Conservation (phyloP, 2,329 filamentous ascomycete genomes). For the Talaromyces sp. region DNA sequence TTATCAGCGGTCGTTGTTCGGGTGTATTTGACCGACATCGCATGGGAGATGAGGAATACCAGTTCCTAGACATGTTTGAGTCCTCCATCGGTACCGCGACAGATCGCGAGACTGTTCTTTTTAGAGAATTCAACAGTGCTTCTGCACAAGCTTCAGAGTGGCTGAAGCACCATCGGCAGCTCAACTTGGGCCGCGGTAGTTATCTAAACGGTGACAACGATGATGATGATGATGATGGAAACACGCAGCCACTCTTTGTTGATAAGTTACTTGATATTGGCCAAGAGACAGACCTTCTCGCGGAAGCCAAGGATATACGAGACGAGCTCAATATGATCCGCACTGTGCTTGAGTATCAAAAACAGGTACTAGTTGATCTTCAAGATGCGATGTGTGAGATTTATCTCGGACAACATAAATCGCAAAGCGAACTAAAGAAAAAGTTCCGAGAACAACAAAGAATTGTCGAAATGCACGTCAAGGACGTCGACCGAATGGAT, state of each 20-base stretch:
- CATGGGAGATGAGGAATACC: conserved; percentile 55
- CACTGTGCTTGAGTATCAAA: conserved; percentile 35
- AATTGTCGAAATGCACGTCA: conserved; percentile 53
- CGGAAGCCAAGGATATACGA: conserved; percentile 63
- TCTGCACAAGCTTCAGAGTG: conserved; percentile 54
- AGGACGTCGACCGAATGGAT: conserved; percentile 61
- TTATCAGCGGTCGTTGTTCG: conserved; percentile 58
- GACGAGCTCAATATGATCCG: conserved; percentile 63
- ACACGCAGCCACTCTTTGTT: conserved; percentile 44
- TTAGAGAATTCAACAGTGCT: conserved; percentile 56
- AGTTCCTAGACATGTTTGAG: conserved; percentile 66
- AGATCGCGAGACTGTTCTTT: conserved; percentile 55
- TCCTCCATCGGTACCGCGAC: conserved; percentile 54
- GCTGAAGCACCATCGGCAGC: conserved; percentile 47
- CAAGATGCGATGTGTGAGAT: conserved; percentile 33
- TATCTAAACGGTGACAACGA: not conserved
- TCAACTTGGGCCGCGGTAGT: conserved; percentile 10
- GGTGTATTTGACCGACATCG: conserved; percentile 59
- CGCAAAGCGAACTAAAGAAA: conserved; percentile 48
- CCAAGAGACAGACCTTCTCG: conserved; percentile 56
- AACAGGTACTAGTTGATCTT: conserved; percentile 30
- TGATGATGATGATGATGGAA: conserved; percentile 20
- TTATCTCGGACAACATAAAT: conserved; percentile 28
- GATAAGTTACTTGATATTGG: conserved; percentile 50
- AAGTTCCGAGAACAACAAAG: conserved; percentile 55